These are phyloP conservation scores for Sophora flavescens DNA, from an alignment of 306 rosid species.

Conservation along the genomic window DNA sequence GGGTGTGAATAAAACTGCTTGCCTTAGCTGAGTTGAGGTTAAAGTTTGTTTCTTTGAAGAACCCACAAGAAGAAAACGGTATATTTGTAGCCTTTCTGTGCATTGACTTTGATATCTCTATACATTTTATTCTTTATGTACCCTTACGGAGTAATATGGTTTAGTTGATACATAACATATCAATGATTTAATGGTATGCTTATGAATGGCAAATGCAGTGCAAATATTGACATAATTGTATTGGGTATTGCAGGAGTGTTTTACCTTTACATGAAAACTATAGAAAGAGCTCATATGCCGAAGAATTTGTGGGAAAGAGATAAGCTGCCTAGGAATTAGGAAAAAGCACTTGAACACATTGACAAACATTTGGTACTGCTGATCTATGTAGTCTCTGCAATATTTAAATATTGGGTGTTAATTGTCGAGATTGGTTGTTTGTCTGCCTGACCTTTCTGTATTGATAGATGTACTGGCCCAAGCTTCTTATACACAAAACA, in stretches of 20 bases:
- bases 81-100: background rate
- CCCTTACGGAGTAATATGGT: slow-evolving; percentile 14
- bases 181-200: background rate
- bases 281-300: slow-evolving; percentile 96
- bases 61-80: background rate
- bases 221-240: slow-evolving; percentile 26
- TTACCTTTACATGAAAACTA: slow-evolving; percentile 94
- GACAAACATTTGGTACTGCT: slow-evolving; percentile 84
- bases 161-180: background rate
- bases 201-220: slow-evolving; percentile 15
- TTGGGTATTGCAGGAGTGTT: slow-evolving; percentile 75
- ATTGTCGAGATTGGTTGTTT: slow-evolving; percentile 32
- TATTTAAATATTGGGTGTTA: slow-evolving; percentile 1
- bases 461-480: slow-evolving; percentile 91
- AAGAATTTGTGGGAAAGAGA: slow-evolving; percentile 93
- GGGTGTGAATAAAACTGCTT: slow-evolving; percentile 6
- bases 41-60: slow-evolving; percentile 20
- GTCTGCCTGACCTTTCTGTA: slow-evolving; percentile 23
- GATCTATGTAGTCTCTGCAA: background rate
- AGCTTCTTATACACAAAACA: slow-evolving; percentile 87
- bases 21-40: background rate
- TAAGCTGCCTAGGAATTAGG: slow-evolving; percentile 90
- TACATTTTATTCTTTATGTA: background rate
- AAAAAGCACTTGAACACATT: slow-evolving; percentile 82
- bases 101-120: slow-evolving; percentile 6